Base-by-base conservation (phyloP, 1,284 basidiomycete species). In the Naganishia sp. region DNA sequence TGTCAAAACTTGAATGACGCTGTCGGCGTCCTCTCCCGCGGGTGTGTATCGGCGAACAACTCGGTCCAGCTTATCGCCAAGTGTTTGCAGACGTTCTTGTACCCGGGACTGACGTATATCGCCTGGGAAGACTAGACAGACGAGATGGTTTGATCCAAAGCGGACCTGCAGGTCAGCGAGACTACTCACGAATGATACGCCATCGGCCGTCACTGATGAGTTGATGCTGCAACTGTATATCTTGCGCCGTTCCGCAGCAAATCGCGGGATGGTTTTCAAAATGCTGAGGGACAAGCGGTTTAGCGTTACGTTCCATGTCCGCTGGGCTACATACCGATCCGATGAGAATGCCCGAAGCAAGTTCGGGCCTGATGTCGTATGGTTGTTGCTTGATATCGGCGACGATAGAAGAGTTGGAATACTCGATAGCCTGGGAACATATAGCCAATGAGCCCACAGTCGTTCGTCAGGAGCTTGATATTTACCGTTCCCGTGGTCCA, bases 181-280 rank as follows among this genome's bases (percentile, higher is more conserved):
- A 10, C 35, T 10, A 51, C 63, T 65, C 46, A 65, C 63, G 46
- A 21, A 91, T 78, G 39, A 90, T 64, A 72, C 89, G 88, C 83
- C 89, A 90, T n/a, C 87, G 85, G 10, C 82, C 82, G 71, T 90
- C 86, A 13, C 88, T 82, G 3, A 85, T 86, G 47, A 89, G 78
- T 50, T 88, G 74, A 70, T 89, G 86, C 61, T 90, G 89, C 39
- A 92, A 80, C 66, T 90, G 84, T 56, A 84, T 77, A 2, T 86
- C 85, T 39, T 84, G 83, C 2, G 79, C 80, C 74, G 90, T 87
- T 18, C 87, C 86, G 3, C 84, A 87, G 49, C 87, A 84, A 31
- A 89, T 77, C 57, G 90, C 71, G 42, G 69, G 71, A 31, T 68
- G 67, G 63, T 70, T 70, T 47, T 65, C 65, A 42, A 72, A 70